phyloP scores from a whole-genome alignment of 2,329 filamentous ascomycete genomes.

The Alternaria tenuissima region DNA sequence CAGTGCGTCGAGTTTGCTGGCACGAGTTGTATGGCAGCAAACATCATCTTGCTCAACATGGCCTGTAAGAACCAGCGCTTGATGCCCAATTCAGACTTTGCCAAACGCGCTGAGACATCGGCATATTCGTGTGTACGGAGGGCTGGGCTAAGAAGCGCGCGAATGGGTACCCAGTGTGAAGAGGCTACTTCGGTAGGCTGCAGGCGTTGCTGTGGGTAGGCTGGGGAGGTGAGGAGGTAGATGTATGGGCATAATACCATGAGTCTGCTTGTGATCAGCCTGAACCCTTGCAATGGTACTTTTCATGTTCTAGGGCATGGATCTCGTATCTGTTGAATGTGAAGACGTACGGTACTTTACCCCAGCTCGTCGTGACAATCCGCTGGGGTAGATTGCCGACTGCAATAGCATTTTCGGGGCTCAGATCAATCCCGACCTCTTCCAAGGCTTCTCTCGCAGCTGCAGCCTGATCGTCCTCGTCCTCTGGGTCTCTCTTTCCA shows the following conservation, averaged over 20 bases:
- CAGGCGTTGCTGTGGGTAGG: conserved; percentile 65
- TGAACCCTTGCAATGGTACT: neutral
- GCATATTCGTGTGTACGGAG: conserved; percentile 70
- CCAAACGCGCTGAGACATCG: conserved; percentile 69
- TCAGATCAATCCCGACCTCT: conserved; percentile 71
- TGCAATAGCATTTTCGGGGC: conserved; percentile 54
- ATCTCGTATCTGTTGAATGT: neutral
- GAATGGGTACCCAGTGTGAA: conserved; percentile 73
- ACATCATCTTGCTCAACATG: conserved; percentile 71
- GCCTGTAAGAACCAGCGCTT: conserved; percentile 63
- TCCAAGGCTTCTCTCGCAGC: conserved; percentile 71
- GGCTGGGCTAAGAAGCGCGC: conserved; percentile 66
- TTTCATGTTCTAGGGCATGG: neutral
- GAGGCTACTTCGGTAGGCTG: conserved; percentile 74
- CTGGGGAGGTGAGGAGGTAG: conserved; percentile 67
- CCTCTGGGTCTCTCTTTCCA: conserved; percentile 71
- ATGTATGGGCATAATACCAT: conserved; percentile 76
- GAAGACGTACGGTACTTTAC: conserved; percentile 65
- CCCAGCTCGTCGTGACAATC: conserved; percentile 72
- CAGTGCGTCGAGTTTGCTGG: conserved; percentile 70
- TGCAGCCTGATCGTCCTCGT: conserved; percentile 68
- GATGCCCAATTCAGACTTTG: conserved; percentile 63
- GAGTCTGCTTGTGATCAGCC: conserved; percentile 54
- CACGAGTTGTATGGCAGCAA: conserved; percentile 69
- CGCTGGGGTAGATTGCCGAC: conserved; percentile 72